Percentiles rank a stretch among this genome's conserved stretches.
Conservation (phyloP, 2,329 filamentous ascomycete species). For the Talaromyces amestolkiae region DNA sequence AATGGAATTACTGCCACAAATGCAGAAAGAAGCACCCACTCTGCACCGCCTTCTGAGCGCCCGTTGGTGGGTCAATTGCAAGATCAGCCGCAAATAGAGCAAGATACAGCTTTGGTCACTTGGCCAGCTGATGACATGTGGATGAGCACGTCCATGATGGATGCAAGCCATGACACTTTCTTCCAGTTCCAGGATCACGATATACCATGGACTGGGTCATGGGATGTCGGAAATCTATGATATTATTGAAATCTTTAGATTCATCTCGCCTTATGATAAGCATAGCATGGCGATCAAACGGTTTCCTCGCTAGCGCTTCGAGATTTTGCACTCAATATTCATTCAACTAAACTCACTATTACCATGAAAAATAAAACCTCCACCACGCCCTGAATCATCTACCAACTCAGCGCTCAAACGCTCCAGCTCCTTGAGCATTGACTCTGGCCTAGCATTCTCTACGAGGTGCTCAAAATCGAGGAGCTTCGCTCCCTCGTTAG, state of each 20-base stretch:
- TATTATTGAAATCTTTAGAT: not conserved
- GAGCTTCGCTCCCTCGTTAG: not conserved
- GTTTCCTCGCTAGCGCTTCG: too few species aligned
- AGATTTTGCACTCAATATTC: too few species aligned
- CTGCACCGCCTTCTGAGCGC: conserved; percentile 13
- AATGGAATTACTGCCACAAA: not conserved
- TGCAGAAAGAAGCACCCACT: conserved; percentile 8
- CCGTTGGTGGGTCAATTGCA: conserved; percentile 15
- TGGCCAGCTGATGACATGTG: conserved; percentile 23
- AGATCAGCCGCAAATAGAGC: conserved; percentile 12
- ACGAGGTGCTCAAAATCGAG: not conserved
- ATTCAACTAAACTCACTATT: not conserved
- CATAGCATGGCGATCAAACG: too few species aligned
- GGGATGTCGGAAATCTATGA: conserved; percentile 30
- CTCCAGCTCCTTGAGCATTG: not conserved
- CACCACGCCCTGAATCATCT: not conserved
- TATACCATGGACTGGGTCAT: conserved; percentile 28
- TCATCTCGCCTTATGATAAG: not conserved
- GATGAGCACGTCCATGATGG: conserved; percentile 29
- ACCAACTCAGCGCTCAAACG: not conserved
- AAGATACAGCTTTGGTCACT: conserved; percentile 17
- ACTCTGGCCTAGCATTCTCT: not conserved
- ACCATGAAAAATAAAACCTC: not conserved
- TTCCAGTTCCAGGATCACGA: conserved; percentile 32
- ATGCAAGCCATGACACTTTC: conserved; percentile 30